Percentiles rank a stretch among this genome's conserved stretches.
Evolutionary conservation across 176 grass and related monocot genomes (phyloP).

Genomic region (Raddia guianensis): DNA sequence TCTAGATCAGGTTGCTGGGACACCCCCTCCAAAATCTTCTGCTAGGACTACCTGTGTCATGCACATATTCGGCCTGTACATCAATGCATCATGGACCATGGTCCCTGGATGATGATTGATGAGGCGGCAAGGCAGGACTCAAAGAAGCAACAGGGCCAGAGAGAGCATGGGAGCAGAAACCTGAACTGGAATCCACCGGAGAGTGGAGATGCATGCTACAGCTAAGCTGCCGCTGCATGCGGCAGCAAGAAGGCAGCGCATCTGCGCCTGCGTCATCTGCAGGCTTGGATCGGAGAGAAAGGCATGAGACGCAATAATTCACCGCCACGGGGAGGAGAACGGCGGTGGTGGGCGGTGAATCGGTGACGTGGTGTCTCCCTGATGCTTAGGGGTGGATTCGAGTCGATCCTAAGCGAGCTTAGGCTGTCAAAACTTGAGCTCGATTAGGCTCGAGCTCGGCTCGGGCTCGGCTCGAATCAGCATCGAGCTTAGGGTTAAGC

Average conservation of each 20-base stretch:
- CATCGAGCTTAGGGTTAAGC: too few relatives aligned
- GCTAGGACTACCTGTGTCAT: background rate
- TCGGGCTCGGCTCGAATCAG: too few relatives aligned
- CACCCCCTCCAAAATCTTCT: background rate
- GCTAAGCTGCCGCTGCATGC: background rate
- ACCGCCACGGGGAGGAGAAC: background rate
- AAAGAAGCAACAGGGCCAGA: background rate
- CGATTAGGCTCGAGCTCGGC: too few relatives aligned
- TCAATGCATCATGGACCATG: background rate
- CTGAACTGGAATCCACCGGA: conserved; percentile 6
- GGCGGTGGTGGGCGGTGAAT: background rate
- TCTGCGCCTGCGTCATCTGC: background rate
- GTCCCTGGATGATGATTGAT: background rate
- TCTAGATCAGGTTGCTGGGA: background rate
- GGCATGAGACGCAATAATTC: background rate
- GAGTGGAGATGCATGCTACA: background rate
- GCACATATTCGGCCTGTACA: background rate
- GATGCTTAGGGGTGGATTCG: too few relatives aligned
- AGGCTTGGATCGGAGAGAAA: background rate
- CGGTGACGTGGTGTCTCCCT: too few relatives aligned
- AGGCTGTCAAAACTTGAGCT: too few relatives aligned
- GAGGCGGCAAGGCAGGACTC: background rate
- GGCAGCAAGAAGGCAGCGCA: background rate
- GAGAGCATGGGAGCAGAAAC: background rate
- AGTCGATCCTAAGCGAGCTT: too few relatives aligned